Evolutionary conservation across 805 yeast species (phyloP).

Genomic region (Saccharomyces jurei): DNA sequence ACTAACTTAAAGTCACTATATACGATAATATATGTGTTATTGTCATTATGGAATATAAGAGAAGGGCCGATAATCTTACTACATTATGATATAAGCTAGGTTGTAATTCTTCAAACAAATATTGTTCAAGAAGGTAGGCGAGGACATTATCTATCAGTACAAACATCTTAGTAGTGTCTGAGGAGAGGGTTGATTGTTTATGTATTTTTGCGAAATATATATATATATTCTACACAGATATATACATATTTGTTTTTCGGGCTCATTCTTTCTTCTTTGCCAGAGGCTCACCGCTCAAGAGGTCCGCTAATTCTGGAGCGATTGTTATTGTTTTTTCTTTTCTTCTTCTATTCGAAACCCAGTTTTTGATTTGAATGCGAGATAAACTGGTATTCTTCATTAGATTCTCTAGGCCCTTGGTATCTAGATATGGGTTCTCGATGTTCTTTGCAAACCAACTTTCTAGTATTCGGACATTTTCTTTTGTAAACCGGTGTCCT

Average conservation of each 20-base stretch:
- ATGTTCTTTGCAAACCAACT: constrained; percentile 13
- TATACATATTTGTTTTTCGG: background rate
- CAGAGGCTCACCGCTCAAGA: background rate
- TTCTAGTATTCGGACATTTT: constrained; percentile 10
- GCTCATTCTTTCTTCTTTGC: background rate
- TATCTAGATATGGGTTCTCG: constrained; percentile 15
- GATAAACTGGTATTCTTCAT: constrained; percentile 12
- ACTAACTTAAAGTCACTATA: too few species aligned
- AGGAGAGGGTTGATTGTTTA: background rate
- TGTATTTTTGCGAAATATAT: background rate
- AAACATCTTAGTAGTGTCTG: background rate
- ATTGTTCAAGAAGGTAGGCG: background rate
- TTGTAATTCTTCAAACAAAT: too few species aligned
- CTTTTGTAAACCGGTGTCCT: constrained; percentile 17
- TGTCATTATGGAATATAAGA: too few species aligned
- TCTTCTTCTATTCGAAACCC: constrained; percentile 25
- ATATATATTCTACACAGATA: background rate
- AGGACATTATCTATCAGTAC: background rate
- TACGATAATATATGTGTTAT: too few species aligned
- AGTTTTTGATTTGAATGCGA: constrained; percentile 19
- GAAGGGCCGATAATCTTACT: too few species aligned
- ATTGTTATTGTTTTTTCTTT: constrained; percentile 13
- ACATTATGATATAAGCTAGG: too few species aligned
- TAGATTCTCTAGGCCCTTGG: constrained; percentile 5
- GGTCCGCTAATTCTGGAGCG: constrained; percentile 8